These are phyloP conservation scores for Gillenia trifoliata DNA, from an alignment of 306 rosid genomes.

Conservation along the genomic window DNA sequence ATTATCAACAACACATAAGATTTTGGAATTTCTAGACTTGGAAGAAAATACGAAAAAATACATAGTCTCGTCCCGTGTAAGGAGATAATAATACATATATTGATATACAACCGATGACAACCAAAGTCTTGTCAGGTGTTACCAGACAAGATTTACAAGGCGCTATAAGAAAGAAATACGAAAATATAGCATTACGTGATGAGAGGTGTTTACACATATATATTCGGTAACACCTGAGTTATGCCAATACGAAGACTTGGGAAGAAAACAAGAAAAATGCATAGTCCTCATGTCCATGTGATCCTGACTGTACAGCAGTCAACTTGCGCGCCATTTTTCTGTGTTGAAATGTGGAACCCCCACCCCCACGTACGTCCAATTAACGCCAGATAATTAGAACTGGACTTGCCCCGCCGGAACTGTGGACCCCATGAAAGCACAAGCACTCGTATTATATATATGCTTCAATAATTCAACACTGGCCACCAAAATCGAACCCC, in stretches of 20 bases:
- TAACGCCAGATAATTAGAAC: too few species aligned
- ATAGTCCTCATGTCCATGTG: neutral
- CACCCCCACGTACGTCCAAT: too few species aligned
- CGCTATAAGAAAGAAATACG: neutral
- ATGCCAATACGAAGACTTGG: neutral
- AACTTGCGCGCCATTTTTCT: neutral
- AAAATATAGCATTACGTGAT: too few species aligned
- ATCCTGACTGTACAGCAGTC: neutral
- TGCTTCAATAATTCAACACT: neutral
- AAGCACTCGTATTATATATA: too few species aligned
- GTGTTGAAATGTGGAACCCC: neutral
- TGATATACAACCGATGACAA: neutral
- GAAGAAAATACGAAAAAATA: neutral
- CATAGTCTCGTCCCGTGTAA: neutral
- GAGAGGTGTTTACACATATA: neutral
- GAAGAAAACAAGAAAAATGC: neutral
- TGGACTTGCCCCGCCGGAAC: too few species aligned
- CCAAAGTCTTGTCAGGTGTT: too few species aligned
- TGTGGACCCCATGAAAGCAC: neutral
- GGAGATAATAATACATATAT: too few species aligned
- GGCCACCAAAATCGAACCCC: neutral
- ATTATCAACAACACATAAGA: too few species aligned
- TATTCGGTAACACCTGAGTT: too few species aligned
- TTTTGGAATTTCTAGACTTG: neutral
- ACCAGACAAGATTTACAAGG: neutral